These are phyloP conservation scores for Salvia rosmarinus DNA, from an alignment of 257 asterid species.

Conservation along the genomic window DNA sequence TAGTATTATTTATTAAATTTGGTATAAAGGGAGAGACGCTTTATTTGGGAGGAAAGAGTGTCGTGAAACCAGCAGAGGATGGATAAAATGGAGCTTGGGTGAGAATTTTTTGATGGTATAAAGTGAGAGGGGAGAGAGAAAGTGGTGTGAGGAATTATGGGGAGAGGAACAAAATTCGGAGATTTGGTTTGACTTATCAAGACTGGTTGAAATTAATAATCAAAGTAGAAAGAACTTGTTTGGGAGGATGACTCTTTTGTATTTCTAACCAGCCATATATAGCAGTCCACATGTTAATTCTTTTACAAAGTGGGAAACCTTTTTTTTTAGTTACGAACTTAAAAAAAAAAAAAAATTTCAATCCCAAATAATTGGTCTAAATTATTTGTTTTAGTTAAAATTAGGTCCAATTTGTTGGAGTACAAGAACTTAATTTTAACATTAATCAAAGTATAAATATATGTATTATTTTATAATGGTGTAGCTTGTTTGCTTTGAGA, in stretches of 20 bases:
- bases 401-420: too few relatives aligned
- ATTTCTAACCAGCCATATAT: background rate
- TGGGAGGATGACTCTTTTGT: background rate
- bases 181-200: slow-evolving; percentile 32
- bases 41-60: slow-evolving; percentile 33
- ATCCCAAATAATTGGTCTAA: too few relatives aligned
- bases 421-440: too few relatives aligned
- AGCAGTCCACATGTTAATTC: background rate
- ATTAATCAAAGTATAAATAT: too few relatives aligned
- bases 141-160: slow-evolving; percentile 30
- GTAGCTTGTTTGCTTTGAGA: too few relatives aligned
- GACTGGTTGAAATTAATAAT: slow-evolving; percentile 40
- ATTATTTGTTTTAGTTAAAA: too few relatives aligned
- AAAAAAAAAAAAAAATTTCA: too few relatives aligned
- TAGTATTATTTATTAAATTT: background rate
- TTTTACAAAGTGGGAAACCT: background rate
- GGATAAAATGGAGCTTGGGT: slow-evolving; percentile 31
- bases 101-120: slow-evolving; percentile 26
- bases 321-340: too few relatives aligned
- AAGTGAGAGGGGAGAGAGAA: slow-evolving; percentile 24
- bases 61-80: slow-evolving; percentile 37
- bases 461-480: too few relatives aligned
- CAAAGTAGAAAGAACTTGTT: background rate
- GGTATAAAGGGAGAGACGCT: slow-evolving; percentile 19
- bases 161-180: slow-evolving; percentile 42